Percentiles rank a stretch among this genome's conserved stretches.
Conservation (phyloP, 2,329 filamentous ascomycete species). For the Clonostachys solani region DNA sequence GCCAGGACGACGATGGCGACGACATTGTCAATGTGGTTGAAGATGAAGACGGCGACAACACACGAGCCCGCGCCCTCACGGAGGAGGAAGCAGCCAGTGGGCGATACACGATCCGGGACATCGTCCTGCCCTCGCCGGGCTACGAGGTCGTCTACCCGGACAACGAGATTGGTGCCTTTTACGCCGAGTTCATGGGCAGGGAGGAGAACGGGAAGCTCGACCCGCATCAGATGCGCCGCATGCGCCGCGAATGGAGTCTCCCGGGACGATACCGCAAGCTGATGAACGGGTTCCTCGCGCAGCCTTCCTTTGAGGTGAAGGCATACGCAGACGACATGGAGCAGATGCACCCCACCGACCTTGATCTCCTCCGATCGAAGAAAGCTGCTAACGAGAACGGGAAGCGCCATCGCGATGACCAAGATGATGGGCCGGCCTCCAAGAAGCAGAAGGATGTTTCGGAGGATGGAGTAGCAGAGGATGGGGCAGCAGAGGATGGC, state of each 20-base stretch:
- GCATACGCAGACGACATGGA: constrained; percentile 67
- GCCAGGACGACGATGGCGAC: constrained; percentile 58
- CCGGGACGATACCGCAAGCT: constrained; percentile 86
- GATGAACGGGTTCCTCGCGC: constrained; percentile 61
- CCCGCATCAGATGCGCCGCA: constrained; percentile 81
- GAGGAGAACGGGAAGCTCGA: constrained; percentile 74
- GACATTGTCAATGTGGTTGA: constrained; percentile 34
- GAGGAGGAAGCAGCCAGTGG: constrained; percentile 75
- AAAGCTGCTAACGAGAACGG: constrained; percentile 10
- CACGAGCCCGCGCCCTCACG: constrained; percentile 66
- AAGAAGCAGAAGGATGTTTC: constrained; percentile 11
- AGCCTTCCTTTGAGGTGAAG: constrained; percentile 64
- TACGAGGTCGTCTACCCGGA: constrained; percentile 83
- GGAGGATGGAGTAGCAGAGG: constrained; percentile 3
- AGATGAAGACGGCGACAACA: constrained; percentile 30
- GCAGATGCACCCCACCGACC: constrained; percentile 85
- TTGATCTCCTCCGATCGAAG: constrained; percentile 59
- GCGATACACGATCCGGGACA: constrained; percentile 75
- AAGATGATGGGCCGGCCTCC: constrained; percentile 5
- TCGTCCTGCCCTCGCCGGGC: constrained; percentile 89
- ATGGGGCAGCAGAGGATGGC: constrained; percentile 7
- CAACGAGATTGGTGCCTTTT: constrained; percentile 81
- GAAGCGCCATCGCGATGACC: constrained; percentile 4
- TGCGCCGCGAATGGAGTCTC: constrained; percentile 82
- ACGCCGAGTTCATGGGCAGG: constrained; percentile 79